Evolutionary conservation across 805 yeast genomes (phyloP).

Genomic region (Zygosaccharomyces bisporus): DNA sequence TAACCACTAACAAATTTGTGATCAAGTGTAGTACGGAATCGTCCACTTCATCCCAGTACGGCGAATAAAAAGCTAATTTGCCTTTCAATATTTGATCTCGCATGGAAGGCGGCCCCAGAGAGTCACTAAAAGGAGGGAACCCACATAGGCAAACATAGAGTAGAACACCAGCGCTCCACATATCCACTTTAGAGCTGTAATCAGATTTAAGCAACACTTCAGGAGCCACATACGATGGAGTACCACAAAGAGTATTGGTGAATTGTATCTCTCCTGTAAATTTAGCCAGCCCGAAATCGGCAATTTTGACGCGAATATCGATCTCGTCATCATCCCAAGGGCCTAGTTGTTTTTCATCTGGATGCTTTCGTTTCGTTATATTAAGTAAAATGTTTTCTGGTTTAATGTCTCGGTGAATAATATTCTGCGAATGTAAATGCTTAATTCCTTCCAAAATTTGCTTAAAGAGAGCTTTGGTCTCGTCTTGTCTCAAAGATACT

Average conservation of each 20-base stretch:
- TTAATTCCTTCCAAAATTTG: slow-evolving; percentile 64
- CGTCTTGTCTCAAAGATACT: slow-evolving; percentile 56
- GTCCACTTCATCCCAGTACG: slow-evolving; percentile 71
- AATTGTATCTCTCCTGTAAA: slow-evolving; percentile 65
- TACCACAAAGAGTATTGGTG: slow-evolving; percentile 78
- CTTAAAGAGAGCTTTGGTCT: slow-evolving; percentile 57
- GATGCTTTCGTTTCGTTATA: slow-evolving; percentile 43
- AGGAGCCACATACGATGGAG: slow-evolving; percentile 86
- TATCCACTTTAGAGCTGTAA: slow-evolving; percentile 68
- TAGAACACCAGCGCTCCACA: slow-evolving; percentile 81
- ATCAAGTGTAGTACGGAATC: slow-evolving; percentile 66
- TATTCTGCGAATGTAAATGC: slow-evolving; percentile 62
- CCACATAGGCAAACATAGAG: slow-evolving; percentile 78
- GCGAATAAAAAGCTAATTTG: slow-evolving; percentile 68
- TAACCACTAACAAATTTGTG: slow-evolving; percentile 56
- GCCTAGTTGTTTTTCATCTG: slow-evolving; percentile 34
- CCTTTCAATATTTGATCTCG: slow-evolving; percentile 68
- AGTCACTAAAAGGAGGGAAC: slow-evolving; percentile 82
- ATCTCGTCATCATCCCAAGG: slow-evolving; percentile 52
- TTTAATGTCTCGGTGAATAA: slow-evolving; percentile 74
- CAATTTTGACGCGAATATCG: slow-evolving; percentile 66
- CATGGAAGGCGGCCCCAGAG: slow-evolving; percentile 74
- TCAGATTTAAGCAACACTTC: slow-evolving; percentile 57
- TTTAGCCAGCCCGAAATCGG: slow-evolving; percentile 72
- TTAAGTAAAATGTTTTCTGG: slow-evolving; percentile 65